Conservation (phyloP, 208 protist species). For the Acanthamoeba castellanii region DNA sequence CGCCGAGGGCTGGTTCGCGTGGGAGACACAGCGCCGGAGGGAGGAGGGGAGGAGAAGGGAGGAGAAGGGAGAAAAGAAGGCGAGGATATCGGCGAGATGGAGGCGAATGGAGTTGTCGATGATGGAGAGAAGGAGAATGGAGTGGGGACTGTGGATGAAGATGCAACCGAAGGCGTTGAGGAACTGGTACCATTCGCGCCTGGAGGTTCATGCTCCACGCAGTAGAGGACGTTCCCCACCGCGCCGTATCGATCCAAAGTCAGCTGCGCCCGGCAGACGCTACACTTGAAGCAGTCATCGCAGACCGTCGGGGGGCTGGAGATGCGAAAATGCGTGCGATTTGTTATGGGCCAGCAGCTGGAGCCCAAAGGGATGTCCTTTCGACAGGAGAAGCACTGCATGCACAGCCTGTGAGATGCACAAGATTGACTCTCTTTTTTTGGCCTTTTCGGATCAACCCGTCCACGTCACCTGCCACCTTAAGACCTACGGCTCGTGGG, state of each 20-base stretch:
- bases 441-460: too few relatives aligned
- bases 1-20: background rate
- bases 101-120: background rate
- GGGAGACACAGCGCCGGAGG: background rate
- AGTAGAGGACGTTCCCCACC: background rate
- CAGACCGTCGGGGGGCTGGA: background rate
- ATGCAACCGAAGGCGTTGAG: background rate
- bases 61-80: background rate
- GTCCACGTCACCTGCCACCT: too few relatives aligned
- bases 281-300: background rate
- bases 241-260: background rate
- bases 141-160: background rate
- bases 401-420: background rate
- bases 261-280: background rate
- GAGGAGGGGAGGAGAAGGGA: background rate
- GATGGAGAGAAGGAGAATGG: background rate
- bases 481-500: too few relatives aligned
- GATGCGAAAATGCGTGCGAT: background rate
- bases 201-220: background rate
- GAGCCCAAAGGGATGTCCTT: background rate
- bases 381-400: background rate
- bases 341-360: background rate
- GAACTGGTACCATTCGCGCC: background rate
- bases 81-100: background rate
- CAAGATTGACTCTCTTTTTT: too few relatives aligned